These are phyloP conservation scores for Stereocaulon alpinum DNA, from an alignment of 495 filamentous ascomycete species.

Conservation along the genomic window DNA sequence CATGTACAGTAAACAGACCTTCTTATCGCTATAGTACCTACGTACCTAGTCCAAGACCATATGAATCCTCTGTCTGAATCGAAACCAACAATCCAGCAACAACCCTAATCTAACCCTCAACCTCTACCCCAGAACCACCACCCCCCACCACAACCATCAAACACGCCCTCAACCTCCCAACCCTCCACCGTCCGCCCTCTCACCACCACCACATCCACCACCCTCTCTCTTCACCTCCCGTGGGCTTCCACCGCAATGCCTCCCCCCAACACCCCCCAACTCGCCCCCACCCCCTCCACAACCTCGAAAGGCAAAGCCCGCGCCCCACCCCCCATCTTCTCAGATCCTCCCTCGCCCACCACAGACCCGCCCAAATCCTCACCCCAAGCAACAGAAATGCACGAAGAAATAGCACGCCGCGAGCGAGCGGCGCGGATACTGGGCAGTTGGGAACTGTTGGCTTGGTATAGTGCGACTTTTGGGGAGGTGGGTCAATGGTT, in stretches of 20 bases:
- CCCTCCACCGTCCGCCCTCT: neutral
- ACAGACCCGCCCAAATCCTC: neutral
- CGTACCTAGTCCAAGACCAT: too few species aligned
- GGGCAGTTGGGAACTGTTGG: slow-evolving; percentile 16
- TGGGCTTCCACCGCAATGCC: neutral
- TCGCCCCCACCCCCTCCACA: neutral
- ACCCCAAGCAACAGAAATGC: slow-evolving; percentile 8
- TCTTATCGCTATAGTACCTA: too few species aligned
- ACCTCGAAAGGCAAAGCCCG: neutral
- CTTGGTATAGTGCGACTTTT: neutral
- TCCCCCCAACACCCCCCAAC: neutral
- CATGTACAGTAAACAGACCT: too few species aligned
- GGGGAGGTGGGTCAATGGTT: slow-evolving; percentile 15
- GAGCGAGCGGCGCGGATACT: slow-evolving; percentile 9
- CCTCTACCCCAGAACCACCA: neutral
- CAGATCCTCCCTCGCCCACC: neutral
- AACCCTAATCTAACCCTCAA: neutral
- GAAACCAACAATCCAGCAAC: neutral
- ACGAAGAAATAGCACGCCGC: slow-evolving; percentile 3
- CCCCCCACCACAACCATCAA: neutral
- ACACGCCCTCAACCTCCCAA: neutral
- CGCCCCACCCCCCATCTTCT: neutral
- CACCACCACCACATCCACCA: neutral
- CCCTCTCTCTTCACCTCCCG: neutral
- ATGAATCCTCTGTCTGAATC: too few species aligned